These are phyloP conservation scores for Aureobasidium subglaciale DNA, from an alignment of 2,329 filamentous ascomycete genomes.

Conservation along the genomic window DNA sequence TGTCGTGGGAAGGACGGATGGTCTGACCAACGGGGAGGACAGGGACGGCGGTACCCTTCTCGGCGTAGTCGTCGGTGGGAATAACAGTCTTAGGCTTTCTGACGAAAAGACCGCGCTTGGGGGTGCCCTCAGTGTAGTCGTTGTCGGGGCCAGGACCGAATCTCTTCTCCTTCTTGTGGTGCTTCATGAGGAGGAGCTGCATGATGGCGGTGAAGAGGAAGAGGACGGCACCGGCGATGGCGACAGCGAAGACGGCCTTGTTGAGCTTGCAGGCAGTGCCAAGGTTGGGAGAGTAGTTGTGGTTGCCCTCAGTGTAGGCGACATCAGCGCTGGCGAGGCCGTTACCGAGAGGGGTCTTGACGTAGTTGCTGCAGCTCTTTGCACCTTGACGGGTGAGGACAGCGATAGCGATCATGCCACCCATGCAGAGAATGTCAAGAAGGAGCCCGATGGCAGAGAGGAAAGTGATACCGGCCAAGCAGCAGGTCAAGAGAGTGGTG, in stretches of 20 bases:
- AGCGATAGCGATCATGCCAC: slow-evolving; percentile 74
- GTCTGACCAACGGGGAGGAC: slow-evolving; percentile 23
- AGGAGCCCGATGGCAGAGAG: slow-evolving; percentile 67
- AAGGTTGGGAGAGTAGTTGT: slow-evolving; percentile 40
- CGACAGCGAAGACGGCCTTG: slow-evolving; percentile 67
- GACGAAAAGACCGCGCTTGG: slow-evolving; percentile 36
- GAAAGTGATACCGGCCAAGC: slow-evolving; percentile 65
- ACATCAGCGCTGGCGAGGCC: slow-evolving; percentile 46
- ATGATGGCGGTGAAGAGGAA: slow-evolving; percentile 66
- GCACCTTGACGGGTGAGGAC: slow-evolving; percentile 64
- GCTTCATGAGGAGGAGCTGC: slow-evolving; percentile 60
- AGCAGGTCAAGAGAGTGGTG: slow-evolving; percentile 70
- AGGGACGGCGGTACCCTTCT: slow-evolving; percentile 33
- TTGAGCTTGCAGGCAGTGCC: slow-evolving; percentile 67
- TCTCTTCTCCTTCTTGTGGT: slow-evolving; percentile 68
- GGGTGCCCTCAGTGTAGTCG: slow-evolving; percentile 59
- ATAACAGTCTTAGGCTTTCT: slow-evolving; percentile 27
- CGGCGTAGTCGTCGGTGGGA: slow-evolving; percentile 33
- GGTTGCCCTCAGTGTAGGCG: slow-evolving; percentile 29
- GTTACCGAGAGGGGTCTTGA: slow-evolving; percentile 62
- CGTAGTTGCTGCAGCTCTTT: slow-evolving; percentile 54
- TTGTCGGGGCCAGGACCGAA: slow-evolving; percentile 60
- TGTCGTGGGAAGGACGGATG: slow-evolving; percentile 43
- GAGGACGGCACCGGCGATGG: slow-evolving; percentile 69
- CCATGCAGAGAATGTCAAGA: slow-evolving; percentile 70